Conservation (phyloP, 352 stramenopile genomes). For the Saprolegnia parasitica region DNA sequence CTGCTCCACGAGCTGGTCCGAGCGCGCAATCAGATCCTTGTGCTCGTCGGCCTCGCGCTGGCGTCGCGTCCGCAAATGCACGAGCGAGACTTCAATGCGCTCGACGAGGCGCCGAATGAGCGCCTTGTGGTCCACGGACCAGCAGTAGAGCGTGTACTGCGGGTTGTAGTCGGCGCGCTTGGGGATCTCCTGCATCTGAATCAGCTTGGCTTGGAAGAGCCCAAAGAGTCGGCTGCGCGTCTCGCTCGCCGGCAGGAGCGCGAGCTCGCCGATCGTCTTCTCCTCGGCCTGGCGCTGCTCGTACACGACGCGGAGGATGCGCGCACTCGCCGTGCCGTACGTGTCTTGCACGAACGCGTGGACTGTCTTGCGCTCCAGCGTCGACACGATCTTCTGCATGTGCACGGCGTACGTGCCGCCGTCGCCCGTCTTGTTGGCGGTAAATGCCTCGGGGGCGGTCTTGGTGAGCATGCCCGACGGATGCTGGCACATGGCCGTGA, state of each 20-base stretch:
- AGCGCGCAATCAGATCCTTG: slow-evolving; percentile 85
- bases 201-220: slow-evolving; percentile 63
- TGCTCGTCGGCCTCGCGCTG: slow-evolving; percentile 78
- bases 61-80: slow-evolving; percentile 57
- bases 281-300: slow-evolving; percentile 85
- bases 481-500: slow-evolving; percentile 86
- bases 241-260: slow-evolving; percentile 77
- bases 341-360: slow-evolving; percentile 80
- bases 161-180: slow-evolving; percentile 86
- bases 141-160: slow-evolving; percentile 84
- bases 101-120: slow-evolving; percentile 61
- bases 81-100: slow-evolving; percentile 66
- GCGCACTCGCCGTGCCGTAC: slow-evolving; percentile 71
- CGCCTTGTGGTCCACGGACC: slow-evolving; percentile 67
- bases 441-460: slow-evolving; percentile 57
- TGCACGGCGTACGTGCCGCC: slow-evolving; percentile 86
- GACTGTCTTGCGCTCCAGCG: slow-evolving; percentile 67
- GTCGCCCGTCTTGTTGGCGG: slow-evolving; percentile 51
- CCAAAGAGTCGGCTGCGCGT: slow-evolving; percentile 76
- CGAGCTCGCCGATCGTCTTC: slow-evolving; percentile 78
- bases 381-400: slow-evolving; percentile 85
- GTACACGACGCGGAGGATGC: slow-evolving; percentile 79
- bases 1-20: slow-evolving; percentile 78
- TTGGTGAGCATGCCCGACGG: slow-evolving; percentile 87
- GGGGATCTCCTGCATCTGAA: slow-evolving; percentile 82